A percentile compares a stretch with the other conserved stretches of the same genome.
Conservation (phyloP, 2,329 filamentous ascomycete species). For the Colletotrichum noveboracense region DNA sequence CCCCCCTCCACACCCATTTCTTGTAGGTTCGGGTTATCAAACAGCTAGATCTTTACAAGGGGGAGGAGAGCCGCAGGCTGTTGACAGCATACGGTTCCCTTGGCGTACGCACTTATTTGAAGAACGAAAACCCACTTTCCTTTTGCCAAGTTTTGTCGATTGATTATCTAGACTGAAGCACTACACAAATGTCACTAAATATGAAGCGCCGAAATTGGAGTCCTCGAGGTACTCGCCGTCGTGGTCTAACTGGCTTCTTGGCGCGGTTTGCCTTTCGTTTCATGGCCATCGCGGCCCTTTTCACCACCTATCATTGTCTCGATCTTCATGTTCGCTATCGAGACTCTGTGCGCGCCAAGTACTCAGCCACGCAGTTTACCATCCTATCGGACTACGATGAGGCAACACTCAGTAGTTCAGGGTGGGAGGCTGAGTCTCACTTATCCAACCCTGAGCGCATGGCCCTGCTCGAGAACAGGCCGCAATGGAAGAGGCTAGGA, state of each 20-base stretch:
- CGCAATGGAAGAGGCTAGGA: conserved; percentile 32
- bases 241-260: not conserved
- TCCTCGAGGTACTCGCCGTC: not conserved
- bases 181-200: not conserved
- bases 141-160: not conserved
- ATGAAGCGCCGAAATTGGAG: conserved; percentile 17
- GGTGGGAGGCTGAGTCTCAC: not conserved
- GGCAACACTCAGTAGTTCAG: not conserved
- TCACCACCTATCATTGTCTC: conserved; percentile 6
- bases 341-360: conserved; percentile 15
- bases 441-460: not conserved
- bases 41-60: not conserved
- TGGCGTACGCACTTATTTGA: conserved; percentile 9
- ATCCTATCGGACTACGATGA: not conserved
- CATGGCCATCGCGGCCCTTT: not conserved
- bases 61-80: not conserved
- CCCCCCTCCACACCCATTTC: not conserved
- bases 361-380: conserved; percentile 11
- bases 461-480: conserved; percentile 23
- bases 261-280: not conserved
- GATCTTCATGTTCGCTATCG: conserved; percentile 16
- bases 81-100: not conserved
- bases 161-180: not conserved
- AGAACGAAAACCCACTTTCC: not conserved
- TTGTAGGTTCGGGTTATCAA: conserved; percentile 1